Conservation (phyloP, 768 basidiomycete genomes). For the Suillus alpinus region DNA sequence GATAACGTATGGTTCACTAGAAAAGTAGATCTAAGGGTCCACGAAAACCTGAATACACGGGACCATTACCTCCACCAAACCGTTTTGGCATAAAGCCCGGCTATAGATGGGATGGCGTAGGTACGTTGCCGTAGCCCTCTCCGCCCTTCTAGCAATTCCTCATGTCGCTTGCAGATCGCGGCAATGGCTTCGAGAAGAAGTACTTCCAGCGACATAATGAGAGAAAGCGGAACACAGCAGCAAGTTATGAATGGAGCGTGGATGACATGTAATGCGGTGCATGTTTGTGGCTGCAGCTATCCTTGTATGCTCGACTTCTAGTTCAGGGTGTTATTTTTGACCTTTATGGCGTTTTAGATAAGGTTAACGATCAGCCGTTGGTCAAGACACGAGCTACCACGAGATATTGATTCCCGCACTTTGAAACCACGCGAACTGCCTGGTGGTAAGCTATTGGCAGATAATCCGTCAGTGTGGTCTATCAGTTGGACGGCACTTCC, state of each 20-base stretch:
- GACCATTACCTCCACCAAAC: conserved; percentile 90
- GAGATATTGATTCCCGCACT: conserved; percentile 2
- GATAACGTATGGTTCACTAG: conserved; percentile 34
- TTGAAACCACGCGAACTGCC: background rate
- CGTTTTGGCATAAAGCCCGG: conserved; percentile 95
- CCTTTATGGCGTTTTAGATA: background rate
- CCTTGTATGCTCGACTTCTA: background rate
- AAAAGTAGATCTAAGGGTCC: conserved; percentile 76
- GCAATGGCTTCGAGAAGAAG: conserved; percentile 94
- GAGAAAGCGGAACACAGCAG: conserved; percentile 61
- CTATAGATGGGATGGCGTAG: conserved; percentile 98
- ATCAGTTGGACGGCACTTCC: background rate
- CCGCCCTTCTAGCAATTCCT: conserved; percentile 4
- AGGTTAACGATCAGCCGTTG: background rate
- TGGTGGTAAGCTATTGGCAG: background rate
- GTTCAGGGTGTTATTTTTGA: background rate
- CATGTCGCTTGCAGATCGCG: conserved; percentile 56
- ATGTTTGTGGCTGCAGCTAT: background rate
- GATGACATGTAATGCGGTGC: conserved; percentile 77
- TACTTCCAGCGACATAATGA: conserved; percentile 83
- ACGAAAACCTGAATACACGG: conserved; percentile 78
- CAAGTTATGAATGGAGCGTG: conserved; percentile 83
- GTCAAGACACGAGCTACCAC: background rate
- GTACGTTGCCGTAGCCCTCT: conserved; percentile 40
- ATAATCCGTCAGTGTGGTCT: background rate